These are phyloP conservation scores for Bimuria novae-zelandiae DNA, from an alignment of 2,329 filamentous ascomycete genomes.

Conservation along the genomic window DNA sequence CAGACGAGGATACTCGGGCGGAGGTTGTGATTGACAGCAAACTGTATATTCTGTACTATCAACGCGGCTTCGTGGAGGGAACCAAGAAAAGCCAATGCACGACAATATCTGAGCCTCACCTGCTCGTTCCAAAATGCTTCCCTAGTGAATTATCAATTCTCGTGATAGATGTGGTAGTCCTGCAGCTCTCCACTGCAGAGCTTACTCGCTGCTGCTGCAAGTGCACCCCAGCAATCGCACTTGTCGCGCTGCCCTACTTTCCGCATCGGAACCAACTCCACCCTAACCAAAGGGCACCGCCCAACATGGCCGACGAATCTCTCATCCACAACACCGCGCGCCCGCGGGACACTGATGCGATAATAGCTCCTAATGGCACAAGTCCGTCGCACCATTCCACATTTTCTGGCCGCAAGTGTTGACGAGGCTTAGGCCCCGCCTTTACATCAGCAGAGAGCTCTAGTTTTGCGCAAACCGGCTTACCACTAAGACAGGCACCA, in stretches of 20 bases:
- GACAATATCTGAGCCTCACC: slow-evolving; percentile 28
- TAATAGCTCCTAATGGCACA: slow-evolving; percentile 20
- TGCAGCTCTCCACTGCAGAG: slow-evolving; percentile 9
- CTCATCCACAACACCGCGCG: slow-evolving; percentile 30
- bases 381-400: slow-evolving; percentile 12
- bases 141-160: slow-evolving; percentile 12
- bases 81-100: slow-evolving; percentile 33
- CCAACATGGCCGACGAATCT: slow-evolving; percentile 39
- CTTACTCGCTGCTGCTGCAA: slow-evolving; percentile 10
- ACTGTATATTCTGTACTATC: slow-evolving; percentile 47
- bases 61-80: slow-evolving; percentile 25
- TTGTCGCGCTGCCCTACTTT: slow-evolving; percentile 26
- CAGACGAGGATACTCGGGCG: background rate
- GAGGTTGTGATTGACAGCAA: slow-evolving; percentile 21
- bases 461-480: slow-evolving; percentile 22
- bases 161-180: background rate
- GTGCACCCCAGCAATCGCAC: slow-evolving; percentile 3
- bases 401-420: slow-evolving; percentile 10
- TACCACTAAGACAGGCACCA: slow-evolving; percentile 38
- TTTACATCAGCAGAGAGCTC: slow-evolving; percentile 20
- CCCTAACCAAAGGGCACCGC: slow-evolving; percentile 16
- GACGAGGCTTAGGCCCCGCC: slow-evolving; percentile 22
- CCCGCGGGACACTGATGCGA: slow-evolving; percentile 15
- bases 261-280: slow-evolving; percentile 38
- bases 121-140: slow-evolving; percentile 2